phyloP scores from a whole-genome alignment of 768 basidiomycete genomes.

The Lactarius hatsudake region DNA sequence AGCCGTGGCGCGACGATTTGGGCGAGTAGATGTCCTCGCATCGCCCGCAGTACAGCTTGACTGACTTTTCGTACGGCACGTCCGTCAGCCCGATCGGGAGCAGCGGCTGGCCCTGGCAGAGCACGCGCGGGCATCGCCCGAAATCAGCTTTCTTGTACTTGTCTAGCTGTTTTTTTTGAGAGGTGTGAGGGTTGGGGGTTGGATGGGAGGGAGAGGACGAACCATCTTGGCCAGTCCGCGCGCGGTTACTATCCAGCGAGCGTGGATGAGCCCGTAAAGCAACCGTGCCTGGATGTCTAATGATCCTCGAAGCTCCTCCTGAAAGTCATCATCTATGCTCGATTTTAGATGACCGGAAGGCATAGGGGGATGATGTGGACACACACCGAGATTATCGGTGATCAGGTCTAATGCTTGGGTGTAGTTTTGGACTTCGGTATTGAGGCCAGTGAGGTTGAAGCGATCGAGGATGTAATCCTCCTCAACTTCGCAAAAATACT shows the following conservation, averaged over 20 bases:
- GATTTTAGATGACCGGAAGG: neutral
- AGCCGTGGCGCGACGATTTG: slow-evolving; percentile 94
- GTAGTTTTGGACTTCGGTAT: slow-evolving; percentile 95
- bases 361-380: neutral
- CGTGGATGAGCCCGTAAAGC: slow-evolving; percentile 94
- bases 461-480: slow-evolving; percentile 98
- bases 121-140: slow-evolving; percentile 95
- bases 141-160: slow-evolving; percentile 99
- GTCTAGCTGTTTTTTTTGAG: slow-evolving; percentile 58
- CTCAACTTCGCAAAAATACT: slow-evolving; percentile 99
- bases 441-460: slow-evolving; percentile 96
- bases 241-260: slow-evolving; percentile 94
- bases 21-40: slow-evolving; percentile 99
- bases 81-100: slow-evolving; percentile 97
- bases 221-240: slow-evolving; percentile 96
- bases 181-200: neutral
- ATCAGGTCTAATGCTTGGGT: slow-evolving; percentile 92
- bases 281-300: slow-evolving; percentile 92
- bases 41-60: slow-evolving; percentile 97
- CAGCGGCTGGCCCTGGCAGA: slow-evolving; percentile 91
- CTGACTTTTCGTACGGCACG: slow-evolving; percentile 97
- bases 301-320: slow-evolving; percentile 88
- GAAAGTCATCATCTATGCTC: slow-evolving; percentile 80
- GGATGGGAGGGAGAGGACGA: slow-evolving; percentile 17
- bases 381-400: slow-evolving; percentile 88